Evolutionary conservation across 352 stramenopile species (phyloP), one percentile per base, ranked within the genome.

Genomic region (Peronospora destructor): DNA sequence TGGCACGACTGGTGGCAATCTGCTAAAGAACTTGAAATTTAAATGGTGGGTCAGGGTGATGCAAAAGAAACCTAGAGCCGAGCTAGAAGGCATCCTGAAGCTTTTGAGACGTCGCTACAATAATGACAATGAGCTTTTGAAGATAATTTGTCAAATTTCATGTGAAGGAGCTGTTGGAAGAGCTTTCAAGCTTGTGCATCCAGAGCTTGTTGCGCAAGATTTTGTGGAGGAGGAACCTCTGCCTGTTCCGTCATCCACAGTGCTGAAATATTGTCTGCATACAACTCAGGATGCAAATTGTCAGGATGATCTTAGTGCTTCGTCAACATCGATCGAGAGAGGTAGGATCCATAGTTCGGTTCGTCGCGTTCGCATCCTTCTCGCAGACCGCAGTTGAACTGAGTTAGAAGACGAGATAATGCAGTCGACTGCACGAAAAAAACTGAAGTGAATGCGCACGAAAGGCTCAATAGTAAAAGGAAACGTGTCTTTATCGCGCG

Each of bases 171-270:
- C n/a, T n/a, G n/a, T n/a, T n/a, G n/a, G n/a, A n/a, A n/a, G n/a
- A n/a, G n/a, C n/a, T n/a, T n/a, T n/a, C n/a, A n/a, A n/a, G n/a
- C n/a, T n/a, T n/a, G n/a, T 35, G 30, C 11, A 35, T 29, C 56
- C 56, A 64, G 8, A 37, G 32, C 16, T 54, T 59, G 30, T 59
- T 64, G 37, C 59, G 10, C 23, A 59, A 12, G 10, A 63, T 14
- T 33, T 64, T 64, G 25, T 44, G 38, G 2, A 64, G 38, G 32
- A 59, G 23, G 41, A 55, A 55, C 6, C 34, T 49, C 17, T 55
- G 48, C 2, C 26, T 38, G 28, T 36, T 3, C 14, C 16, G 10
- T 35, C 30, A 26, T 34, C 21, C 13, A 13, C 16, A 12, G 16
- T 12, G 28, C 28, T 47, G 0, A 11, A 30, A 36, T 33, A 40